A percentile compares a stretch with the other conserved stretches of the same genome.
Conservation (phyloP, 2,329 filamentous ascomycete species). For the Coniosporium uncinatum region DNA sequence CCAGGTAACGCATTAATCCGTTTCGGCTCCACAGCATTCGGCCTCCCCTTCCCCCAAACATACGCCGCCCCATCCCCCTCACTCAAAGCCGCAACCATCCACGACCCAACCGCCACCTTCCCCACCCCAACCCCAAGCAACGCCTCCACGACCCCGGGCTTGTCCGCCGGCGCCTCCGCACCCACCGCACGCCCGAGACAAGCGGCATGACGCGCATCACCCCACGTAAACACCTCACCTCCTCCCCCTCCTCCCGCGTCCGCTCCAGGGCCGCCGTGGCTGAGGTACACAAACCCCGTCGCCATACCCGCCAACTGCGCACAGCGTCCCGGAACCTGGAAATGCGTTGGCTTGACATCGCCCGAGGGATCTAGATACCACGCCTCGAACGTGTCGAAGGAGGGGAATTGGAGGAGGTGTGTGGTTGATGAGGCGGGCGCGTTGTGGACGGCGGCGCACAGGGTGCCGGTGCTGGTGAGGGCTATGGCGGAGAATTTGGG, state of each 20-base stretch:
- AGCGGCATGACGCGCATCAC: neutral
- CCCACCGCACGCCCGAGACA: neutral
- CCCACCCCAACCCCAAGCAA: conserved; percentile 1
- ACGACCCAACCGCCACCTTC: conserved; percentile 1
- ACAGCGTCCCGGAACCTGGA: neutral
- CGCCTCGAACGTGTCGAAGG: neutral
- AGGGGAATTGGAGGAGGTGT: conserved; percentile 1
- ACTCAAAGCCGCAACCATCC: conserved; percentile 4
- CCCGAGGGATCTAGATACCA: conserved; percentile 1
- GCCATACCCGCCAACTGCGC: neutral
- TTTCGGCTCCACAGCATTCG: neutral
- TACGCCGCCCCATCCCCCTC: conserved; percentile 1
- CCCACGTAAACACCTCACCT: conserved; percentile 3
- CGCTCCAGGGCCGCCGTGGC: too few relatives aligned
- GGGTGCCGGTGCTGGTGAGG: neutral
- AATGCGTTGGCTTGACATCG: neutral
- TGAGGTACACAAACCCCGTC: conserved; percentile 2
- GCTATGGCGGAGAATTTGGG: neutral
- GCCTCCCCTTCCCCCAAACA: conserved; percentile 3
- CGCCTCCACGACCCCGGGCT: neutral
- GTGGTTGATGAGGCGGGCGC: neutral
- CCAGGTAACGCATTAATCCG: neutral
- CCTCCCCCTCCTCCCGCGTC: too few relatives aligned
- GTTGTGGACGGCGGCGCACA: neutral
- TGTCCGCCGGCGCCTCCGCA: neutral